Evolutionary conservation across 2,329 filamentous ascomycete genomes (phyloP).

Genomic region (Herpotrichia juniperi): DNA sequence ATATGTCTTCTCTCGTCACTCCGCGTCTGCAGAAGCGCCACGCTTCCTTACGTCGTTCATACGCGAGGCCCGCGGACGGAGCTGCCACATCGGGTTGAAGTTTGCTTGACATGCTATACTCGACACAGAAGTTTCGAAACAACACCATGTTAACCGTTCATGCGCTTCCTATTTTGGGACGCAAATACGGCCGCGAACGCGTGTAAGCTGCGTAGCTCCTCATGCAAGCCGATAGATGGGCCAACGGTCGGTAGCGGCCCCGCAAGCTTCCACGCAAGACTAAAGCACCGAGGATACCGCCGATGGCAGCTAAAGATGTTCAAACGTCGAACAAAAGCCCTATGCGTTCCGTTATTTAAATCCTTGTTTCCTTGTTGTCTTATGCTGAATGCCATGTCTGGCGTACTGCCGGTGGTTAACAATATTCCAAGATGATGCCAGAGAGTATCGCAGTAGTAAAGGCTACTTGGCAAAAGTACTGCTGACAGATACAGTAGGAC

Average conservation of each 20-base stretch:
- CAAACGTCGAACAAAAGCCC: too few species aligned
- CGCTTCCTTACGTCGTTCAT: neutral
- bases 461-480: too few species aligned
- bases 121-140: neutral
- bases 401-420: too few species aligned
- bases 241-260: constrained; percentile 3
- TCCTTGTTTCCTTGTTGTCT: too few species aligned
- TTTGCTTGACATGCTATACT: neutral
- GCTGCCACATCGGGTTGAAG: neutral
- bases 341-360: too few species aligned
- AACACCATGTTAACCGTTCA: neutral
- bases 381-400: too few species aligned
- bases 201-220: too few species aligned
- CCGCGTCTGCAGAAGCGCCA: neutral
- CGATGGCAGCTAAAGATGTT: too few species aligned
- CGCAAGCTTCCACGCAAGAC: neutral
- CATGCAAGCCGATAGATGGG: neutral
- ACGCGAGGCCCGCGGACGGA: neutral
- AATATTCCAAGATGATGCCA: too few species aligned
- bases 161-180: neutral
- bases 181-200: neutral
- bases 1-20: neutral
- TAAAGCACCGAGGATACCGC: neutral
- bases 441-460: too few species aligned
- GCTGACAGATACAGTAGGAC: too few species aligned